Evolutionary conservation across 768 basidiomycete species (phyloP), one percentile per base, ranked within the genome.

Genomic region (Leccinellum albellum): DNA sequence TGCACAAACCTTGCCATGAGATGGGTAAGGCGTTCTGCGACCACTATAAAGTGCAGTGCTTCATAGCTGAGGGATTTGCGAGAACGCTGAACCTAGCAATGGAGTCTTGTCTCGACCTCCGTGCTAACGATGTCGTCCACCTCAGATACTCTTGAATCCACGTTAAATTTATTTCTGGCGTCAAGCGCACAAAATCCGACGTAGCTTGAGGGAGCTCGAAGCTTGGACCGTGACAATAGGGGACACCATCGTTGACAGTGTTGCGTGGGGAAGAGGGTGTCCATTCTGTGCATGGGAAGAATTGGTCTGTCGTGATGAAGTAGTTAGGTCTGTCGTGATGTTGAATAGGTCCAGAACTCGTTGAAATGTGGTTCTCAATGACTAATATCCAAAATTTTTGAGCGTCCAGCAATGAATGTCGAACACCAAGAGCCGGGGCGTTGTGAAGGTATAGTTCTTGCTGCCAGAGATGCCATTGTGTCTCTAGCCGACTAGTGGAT

Each of bases 11-110:
- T n/a, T 57, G 79, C 82, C 57, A 82, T 80, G 2, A 84, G 76
- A 61, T 82, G 82, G 60, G 79, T 81, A 56, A 83, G 79, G 64
- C 85, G 83, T 61, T 87, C 84, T 61, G 87, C 84, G 52, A 73
- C 66, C 1, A 70, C 63, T 47, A 88, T 86, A 48, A 78, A 77
- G 63, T 76, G 75, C 3, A 70, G 52, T 1, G 68, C 74, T 20
- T 70, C 65, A 70, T 67, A 64, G 82, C 46, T 70, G 75, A 17
- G 73, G 40, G 14, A 28, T 14, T 17, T 10, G 46, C n/a, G 3
- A 50, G 59, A 50, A 53, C 49, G 49, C 44, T 17, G 20, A 23
- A 37, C 10, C 23, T 42, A 24, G 20, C n/a, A 32, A 29, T 37
- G 46, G 35, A 45, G 4, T 31, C 24, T 28, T 29, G 33, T 10